These are phyloP conservation scores for Rhodotorula graminis DNA, from an alignment of 768 basidiomycete species.

Conservation along the genomic window DNA sequence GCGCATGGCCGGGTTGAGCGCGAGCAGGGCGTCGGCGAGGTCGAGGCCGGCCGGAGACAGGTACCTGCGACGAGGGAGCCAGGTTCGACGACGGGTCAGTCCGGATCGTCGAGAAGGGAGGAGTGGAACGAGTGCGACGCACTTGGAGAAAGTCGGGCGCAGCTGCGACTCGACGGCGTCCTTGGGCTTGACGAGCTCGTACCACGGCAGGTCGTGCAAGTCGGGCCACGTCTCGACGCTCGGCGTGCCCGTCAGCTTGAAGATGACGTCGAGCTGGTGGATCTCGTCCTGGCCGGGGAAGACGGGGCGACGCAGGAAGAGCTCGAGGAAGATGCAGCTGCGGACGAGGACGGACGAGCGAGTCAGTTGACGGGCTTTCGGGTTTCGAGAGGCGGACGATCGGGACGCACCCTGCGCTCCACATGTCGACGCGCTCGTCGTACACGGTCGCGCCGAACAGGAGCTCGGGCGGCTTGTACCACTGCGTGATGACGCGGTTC, in stretches of 20 bases:
- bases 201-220: slow-evolving; percentile 85
- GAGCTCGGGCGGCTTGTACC: slow-evolving; percentile 95
- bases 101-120: no score
- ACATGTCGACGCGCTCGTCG: slow-evolving; percentile 97
- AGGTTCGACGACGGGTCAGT: no score
- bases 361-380: no score
- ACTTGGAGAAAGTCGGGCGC: slow-evolving; percentile 81
- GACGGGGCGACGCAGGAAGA: slow-evolving; percentile 90
- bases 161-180: slow-evolving; percentile 68
- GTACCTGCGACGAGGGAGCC: slow-evolving; percentile 49
- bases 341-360: background rate
- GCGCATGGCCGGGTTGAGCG: slow-evolving; percentile 72
- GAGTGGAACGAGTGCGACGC: slow-evolving; percentile 24
- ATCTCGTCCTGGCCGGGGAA: slow-evolving; percentile 99
- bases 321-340: slow-evolving; percentile 97
- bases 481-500: slow-evolving; percentile 97
- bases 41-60: slow-evolving; percentile 84
- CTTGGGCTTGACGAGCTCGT: slow-evolving; percentile 91
- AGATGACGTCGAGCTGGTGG: slow-evolving; percentile 89
- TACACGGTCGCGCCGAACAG: slow-evolving; percentile 93
- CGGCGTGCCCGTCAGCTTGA: slow-evolving; percentile 84
- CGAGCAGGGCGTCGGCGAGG: slow-evolving; percentile 73
- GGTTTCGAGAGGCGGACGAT: no score
- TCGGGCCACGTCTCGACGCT: slow-evolving; percentile 60
- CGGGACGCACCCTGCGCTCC: slow-evolving; percentile 99